Evolutionary conservation across 176 grass and related monocot genomes (phyloP), one percentile per base, ranked within the genome.

Genomic region (Oryza meyeriana): DNA sequence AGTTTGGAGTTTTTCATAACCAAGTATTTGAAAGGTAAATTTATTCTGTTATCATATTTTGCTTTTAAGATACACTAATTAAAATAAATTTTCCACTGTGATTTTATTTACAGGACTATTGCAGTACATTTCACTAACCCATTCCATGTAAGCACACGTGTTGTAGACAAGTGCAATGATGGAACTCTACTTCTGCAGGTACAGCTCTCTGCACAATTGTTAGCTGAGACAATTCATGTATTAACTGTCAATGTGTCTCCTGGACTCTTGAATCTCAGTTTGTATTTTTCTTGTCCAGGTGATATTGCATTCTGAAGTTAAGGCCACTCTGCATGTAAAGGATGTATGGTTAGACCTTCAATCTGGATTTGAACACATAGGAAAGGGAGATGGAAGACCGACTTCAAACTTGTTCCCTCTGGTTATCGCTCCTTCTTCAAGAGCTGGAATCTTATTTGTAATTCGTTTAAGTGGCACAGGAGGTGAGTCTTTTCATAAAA

Each of bases 1-100:
- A 99, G 92, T 99, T 99, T 90, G 97, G 97, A 85, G 91, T 84
- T 94, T 99, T 96, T 74, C 89, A 71, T 70, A 96, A 99, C 78
- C 97, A 99, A 85, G 91, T 96, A 78, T 99, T 99, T 91, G 97
- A 96, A 92, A 99, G 93, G 97, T 81, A 90, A 14, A 45, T 8
- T 67, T 59, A 48, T 66, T 52, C 48, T 85, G 57, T 40, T 77
- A 32, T 71, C 47, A 72, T 55, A 65, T 28, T 74, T 75, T 42
- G 12, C 29, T 59, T 64, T 79, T 71, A 65, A 20, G 36, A 74
- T 67, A 67, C 24, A 42, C 27, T 47, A 63, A 84, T 74, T 24
- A 69, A n/a, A 69, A 47, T 6, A 40, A 45, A 33, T 29, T 85
- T 57, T 34, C 68, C 47, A 68, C 77, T 87, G 22, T 89, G 52